Percentiles rank a stretch among this genome's conserved stretches.
Conservation (phyloP, 345 rosid genomes). For the Orychophragmus violaceus region DNA sequence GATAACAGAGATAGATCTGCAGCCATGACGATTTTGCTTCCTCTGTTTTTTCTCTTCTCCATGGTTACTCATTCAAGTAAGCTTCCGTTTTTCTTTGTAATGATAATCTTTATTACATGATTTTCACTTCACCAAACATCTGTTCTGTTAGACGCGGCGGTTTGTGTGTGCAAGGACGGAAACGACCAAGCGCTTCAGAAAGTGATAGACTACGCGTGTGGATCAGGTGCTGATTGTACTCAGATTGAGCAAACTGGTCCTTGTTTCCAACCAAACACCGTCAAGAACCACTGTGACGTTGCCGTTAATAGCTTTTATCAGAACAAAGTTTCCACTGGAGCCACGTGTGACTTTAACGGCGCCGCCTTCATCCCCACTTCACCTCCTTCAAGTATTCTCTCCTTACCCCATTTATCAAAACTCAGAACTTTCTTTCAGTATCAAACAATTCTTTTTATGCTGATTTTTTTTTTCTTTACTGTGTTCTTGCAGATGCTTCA, state of each 20-base stretch:
- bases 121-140: neutral
- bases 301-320: conserved; percentile 32
- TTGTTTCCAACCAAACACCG: conserved; percentile 77
- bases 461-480: neutral
- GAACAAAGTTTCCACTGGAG: conserved; percentile 24
- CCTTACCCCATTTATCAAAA: neutral
- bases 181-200: conserved; percentile 55
- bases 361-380: conserved; percentile 21
- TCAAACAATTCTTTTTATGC: neutral
- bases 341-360: conserved; percentile 31
- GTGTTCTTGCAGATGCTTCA: conserved; percentile 27
- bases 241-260: conserved; percentile 55
- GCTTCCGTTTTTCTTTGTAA: neutral
- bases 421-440: neutral
- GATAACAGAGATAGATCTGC: neutral
- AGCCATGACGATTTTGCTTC: conserved; percentile 51
- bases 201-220: conserved; percentile 82
- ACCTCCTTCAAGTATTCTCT: conserved; percentile 20
- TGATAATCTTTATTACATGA: neutral
- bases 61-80: conserved; percentile 59
- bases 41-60: conserved; percentile 46
- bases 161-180: conserved; percentile 78
- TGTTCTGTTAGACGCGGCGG: conserved; percentile 37
- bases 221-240: conserved; percentile 70
- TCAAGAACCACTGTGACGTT: conserved; percentile 35